phyloP scores from a whole-genome alignment of 495 filamentous ascomycete genomes.

The Podospora pseudocomata region DNA sequence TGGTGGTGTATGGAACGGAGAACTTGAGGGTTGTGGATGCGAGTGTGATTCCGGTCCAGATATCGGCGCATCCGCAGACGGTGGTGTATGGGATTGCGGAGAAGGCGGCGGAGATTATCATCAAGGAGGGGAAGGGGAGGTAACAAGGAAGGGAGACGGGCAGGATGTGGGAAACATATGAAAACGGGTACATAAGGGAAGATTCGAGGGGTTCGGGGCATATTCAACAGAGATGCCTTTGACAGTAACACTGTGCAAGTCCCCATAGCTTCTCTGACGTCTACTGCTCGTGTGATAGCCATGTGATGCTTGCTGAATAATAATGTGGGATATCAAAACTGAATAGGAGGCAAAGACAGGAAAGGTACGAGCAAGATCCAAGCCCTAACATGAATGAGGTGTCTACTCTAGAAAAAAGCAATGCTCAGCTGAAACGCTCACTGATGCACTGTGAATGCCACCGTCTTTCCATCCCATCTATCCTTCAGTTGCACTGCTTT shows the following conservation, averaged over 20 bases:
- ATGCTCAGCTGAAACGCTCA: background rate
- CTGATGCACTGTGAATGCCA: background rate
- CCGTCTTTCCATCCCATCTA: background rate
- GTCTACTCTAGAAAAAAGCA: background rate
- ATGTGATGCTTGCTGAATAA: background rate
- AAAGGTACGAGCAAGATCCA: background rate
- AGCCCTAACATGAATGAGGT: background rate
- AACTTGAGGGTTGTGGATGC: conserved; percentile 37
- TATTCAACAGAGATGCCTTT: too few species aligned
- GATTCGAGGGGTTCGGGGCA: too few species aligned
- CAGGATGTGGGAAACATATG: too few species aligned
- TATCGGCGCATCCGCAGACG: conserved; percentile 35
- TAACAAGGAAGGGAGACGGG: background rate
- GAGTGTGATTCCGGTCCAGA: conserved; percentile 31
- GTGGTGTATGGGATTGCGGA: conserved; percentile 40
- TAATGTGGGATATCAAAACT: background rate
- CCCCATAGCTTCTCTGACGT: background rate
- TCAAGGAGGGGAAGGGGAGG: conserved; percentile 9
- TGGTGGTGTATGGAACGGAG: conserved; percentile 43
- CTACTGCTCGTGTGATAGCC: background rate
- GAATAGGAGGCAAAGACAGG: background rate
- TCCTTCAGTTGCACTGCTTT: background rate
- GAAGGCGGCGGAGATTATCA: conserved; percentile 44
- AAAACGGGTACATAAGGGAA: too few species aligned
- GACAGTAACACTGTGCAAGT: too few species aligned